Evolutionary conservation across 805 yeast species (phyloP), one percentile per base, ranked within the genome.

Genomic region (Wickerhamomyces chaumierensis): DNA sequence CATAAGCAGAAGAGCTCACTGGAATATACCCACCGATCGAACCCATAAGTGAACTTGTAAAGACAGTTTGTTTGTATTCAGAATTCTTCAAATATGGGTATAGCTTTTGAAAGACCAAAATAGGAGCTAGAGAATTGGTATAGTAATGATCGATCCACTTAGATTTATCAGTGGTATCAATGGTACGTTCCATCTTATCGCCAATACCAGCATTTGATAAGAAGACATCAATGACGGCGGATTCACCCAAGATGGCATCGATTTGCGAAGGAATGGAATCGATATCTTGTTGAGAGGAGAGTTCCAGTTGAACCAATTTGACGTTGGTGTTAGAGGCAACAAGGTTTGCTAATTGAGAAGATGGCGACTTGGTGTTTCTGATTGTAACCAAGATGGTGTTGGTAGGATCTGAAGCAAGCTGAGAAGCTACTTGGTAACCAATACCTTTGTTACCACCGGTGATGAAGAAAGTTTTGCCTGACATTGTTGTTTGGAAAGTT

Each of bases 1-100:
- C 66, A 40, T 63, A 63, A 16, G 60, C 58, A n/a, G 53, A 42
- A 16, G 40, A 33, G 5, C 47, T 17, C 14, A 48, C 17, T 6
- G 51, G 48, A 5, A 42, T n/a, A 33, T 37, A 49, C 3, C 32
- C 38, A 7, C 36, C 35, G 16, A 53, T 42, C 17, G 56, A 48
- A 6, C 55, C 65, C 6, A 50, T 56, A 12, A 34, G 12, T 16
- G 56, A 46, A 11, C 64, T 49, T 7, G 56, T 39, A 35, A 56
- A 55, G 14, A 56, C 40, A 15, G 60, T 36, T 34, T 56, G 45
- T 42, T 49, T 53, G 7, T 52, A 43, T 4, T 36, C 29, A 14
- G 45, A 45, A 38, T 46, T 45, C 20, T 21, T 12, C 36, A 57
- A 43, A 35, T 48, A 46, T 8, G 57, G 54, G 20, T 42, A 42